Conservation (phyloP, 2,329 filamentous ascomycete species). For the Trematosphaeria pertusa region DNA sequence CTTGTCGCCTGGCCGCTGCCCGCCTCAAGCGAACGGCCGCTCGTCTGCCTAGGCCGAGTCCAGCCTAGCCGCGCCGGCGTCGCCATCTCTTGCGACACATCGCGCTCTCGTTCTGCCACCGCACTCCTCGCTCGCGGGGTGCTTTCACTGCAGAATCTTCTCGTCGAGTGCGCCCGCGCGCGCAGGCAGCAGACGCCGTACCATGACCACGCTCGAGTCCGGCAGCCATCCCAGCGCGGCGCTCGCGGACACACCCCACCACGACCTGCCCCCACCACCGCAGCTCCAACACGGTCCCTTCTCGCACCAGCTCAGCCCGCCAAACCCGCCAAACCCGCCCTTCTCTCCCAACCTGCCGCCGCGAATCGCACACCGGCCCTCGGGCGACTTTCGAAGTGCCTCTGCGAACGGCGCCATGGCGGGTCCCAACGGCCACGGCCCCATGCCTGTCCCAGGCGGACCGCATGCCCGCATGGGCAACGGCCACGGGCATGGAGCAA, state of each 20-base stretch:
- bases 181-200: no score
- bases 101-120: not conserved
- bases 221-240: no score
- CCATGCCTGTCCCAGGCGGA: conserved; percentile 46
- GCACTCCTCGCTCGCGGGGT: conserved; percentile 2
- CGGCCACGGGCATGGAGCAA: conserved; percentile 36
- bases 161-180: no score
- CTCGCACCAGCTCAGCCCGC: conserved; percentile 34
- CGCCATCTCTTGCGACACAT: conserved; percentile 6
- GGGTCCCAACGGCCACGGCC: conserved; percentile 43
- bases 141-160: no score
- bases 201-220: conserved; percentile 41
- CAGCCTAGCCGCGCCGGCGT: conserved; percentile 23
- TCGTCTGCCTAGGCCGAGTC: conserved; percentile 21
- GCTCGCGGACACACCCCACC: conserved; percentile 38
- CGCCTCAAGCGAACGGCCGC: conserved; percentile 12
- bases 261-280: conserved; percentile 35
- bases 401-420: conserved; percentile 41
- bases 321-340: conserved; percentile 19
- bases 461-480: conserved; percentile 40
- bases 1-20: no score
- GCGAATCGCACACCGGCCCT: conserved; percentile 34
- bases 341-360: conserved; percentile 27
- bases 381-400: conserved; percentile 39
- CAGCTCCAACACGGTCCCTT: conserved; percentile 32